Percentiles rank a stretch among this genome's conserved stretches.
These are phyloP conservation scores for Eimeria sp. DNA, from an alignment of 169 alveolate genomes.

Conservation along the genomic window DNA sequence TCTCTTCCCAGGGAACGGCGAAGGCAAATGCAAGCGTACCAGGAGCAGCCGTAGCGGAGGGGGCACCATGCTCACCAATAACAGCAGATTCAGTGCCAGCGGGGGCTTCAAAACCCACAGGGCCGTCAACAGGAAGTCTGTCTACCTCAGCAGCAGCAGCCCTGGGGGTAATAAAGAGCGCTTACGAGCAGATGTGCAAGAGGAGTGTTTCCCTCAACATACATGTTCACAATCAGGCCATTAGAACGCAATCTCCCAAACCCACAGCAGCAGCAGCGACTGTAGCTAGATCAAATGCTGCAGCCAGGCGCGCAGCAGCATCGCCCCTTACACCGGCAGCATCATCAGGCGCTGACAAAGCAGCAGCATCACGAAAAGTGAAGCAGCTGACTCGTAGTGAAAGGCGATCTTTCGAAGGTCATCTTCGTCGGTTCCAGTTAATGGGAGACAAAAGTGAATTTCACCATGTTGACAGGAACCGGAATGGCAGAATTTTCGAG, in stretches of 20 bases:
- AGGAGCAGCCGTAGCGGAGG: background rate
- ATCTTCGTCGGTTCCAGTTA: constrained; percentile 70
- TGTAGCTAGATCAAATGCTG: background rate
- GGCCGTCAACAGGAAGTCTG: background rate
- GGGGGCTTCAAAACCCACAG: background rate
- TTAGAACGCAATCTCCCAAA: background rate
- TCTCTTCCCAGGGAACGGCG: background rate
- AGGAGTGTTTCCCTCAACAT: constrained; percentile 24
- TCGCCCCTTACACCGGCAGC: background rate
- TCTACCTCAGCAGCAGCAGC: constrained; percentile 47
- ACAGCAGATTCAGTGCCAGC: background rate
- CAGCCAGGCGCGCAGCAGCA: constrained; percentile 6
- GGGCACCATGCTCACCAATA: background rate
- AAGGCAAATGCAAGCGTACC: background rate
- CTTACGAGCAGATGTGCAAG: constrained; percentile 1
- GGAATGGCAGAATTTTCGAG: constrained; percentile 90
- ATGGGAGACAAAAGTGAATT: constrained; percentile 90
- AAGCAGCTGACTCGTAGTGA: constrained; percentile 71
- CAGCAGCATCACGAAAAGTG: background rate
- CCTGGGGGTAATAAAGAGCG: constrained; percentile 14
- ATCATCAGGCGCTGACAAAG: constrained; percentile 6
- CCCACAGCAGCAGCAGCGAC: constrained; percentile 13
- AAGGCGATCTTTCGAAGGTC: constrained; percentile 54
- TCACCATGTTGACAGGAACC: constrained; percentile 93
- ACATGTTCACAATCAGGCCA: constrained; percentile 31